Conservation (phyloP, 2,329 filamentous ascomycete genomes). For the Penicillium sp. region DNA sequence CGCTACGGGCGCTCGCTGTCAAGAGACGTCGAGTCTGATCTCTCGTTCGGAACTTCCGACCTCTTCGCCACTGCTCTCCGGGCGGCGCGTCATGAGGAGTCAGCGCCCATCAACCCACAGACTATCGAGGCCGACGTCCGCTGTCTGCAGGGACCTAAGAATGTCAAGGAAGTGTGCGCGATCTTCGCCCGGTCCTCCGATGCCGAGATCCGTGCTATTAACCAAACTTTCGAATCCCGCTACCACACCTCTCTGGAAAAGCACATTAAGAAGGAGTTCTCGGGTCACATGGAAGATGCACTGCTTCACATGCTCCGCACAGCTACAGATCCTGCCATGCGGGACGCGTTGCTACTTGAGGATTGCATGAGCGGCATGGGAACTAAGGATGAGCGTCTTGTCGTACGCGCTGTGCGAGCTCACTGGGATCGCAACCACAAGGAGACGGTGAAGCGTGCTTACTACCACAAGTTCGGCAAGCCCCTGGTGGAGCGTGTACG, state of each 20-base stretch:
- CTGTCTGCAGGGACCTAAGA: constrained; percentile 66
- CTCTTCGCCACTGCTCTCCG: constrained; percentile 82
- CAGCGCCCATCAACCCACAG: constrained; percentile 69
- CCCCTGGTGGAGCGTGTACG: constrained; percentile 70
- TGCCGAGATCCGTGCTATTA: constrained; percentile 80
- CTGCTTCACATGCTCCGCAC: constrained; percentile 76
- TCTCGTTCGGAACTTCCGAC: constrained; percentile 81
- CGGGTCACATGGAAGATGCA: constrained; percentile 87
- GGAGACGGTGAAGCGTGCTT: constrained; percentile 76
- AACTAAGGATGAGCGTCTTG: constrained; percentile 80
- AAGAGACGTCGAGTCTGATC: constrained; percentile 70
- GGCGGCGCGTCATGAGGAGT: constrained; percentile 75
- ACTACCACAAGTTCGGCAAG: constrained; percentile 68
- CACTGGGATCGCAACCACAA: constrained; percentile 82
- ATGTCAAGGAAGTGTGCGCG: constrained; percentile 62
- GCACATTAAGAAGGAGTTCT: constrained; percentile 79
- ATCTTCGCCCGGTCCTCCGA: constrained; percentile 76
- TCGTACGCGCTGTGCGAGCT: constrained; percentile 72
- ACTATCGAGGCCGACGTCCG: constrained; percentile 74
- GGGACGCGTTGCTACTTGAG: constrained; percentile 81
- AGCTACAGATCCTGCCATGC: constrained; percentile 77
- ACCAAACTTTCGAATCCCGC: constrained; percentile 70
- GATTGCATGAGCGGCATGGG: constrained; percentile 83
- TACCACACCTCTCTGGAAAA: constrained; percentile 71
- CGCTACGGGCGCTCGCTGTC: constrained; percentile 69